Percentiles rank a stretch among this genome's conserved stretches.
phyloP scores from a whole-genome alignment of 768 basidiomycete species.

The Mycena albidolilacea region DNA sequence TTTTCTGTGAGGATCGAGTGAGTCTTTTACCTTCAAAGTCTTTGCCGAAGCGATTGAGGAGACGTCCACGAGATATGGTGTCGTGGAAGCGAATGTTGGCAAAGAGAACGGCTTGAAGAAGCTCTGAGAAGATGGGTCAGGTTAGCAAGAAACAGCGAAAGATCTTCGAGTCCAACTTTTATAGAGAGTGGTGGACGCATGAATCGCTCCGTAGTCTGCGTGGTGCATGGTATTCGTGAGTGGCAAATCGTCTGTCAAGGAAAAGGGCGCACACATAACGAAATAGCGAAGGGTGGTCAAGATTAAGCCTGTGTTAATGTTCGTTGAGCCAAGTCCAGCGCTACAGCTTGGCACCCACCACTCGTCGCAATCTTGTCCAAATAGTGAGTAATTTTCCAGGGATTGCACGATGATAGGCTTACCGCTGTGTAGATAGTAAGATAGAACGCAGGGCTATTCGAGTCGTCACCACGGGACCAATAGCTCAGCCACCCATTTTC shows the following conservation, averaged over 20 bases:
- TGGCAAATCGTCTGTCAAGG: not conserved
- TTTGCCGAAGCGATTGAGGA: conserved; percentile 90
- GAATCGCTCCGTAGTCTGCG: conserved; percentile 82
- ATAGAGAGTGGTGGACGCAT: conserved; percentile 84
- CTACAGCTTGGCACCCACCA: too few species aligned
- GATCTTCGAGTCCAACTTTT: conserved; percentile 58
- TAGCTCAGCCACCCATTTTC: conserved; percentile 83
- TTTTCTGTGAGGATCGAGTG: conserved; percentile 14
- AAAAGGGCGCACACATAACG: conserved; percentile 71
- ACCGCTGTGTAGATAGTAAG: conserved; percentile 52
- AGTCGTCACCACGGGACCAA: conserved; percentile 71
- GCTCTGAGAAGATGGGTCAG: conserved; percentile 48
- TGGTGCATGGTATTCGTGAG: conserved; percentile 31
- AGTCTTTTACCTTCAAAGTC: conserved; percentile 80
- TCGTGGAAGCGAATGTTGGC: conserved; percentile 95
- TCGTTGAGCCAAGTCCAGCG: too few species aligned
- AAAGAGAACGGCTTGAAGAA: conserved; percentile 87
- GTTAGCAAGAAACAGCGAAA: conserved; percentile 7
- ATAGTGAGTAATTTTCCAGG: too few species aligned
- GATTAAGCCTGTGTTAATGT: conserved; percentile 47
- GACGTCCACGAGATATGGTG: conserved; percentile 87
- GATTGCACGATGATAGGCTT: too few species aligned
- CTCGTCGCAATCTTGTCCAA: too few species aligned
- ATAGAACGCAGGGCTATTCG: conserved; percentile 69
- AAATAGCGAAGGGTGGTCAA: conserved; percentile 77